Conservation (phyloP, 2,329 filamentous ascomycete genomes). For the Trichoderma citrinoviride region DNA sequence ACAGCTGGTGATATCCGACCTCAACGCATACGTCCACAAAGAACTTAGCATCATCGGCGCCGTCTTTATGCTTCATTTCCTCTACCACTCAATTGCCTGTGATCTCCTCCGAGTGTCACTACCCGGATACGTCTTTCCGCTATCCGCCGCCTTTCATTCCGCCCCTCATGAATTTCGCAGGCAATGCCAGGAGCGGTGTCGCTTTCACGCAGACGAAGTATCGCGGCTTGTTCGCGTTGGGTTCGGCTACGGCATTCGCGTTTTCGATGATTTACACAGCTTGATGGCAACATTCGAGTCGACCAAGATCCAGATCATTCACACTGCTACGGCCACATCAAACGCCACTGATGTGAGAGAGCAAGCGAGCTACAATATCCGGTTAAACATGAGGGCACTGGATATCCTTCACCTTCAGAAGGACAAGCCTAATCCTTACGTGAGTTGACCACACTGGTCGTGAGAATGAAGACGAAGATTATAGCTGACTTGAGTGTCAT, state of each 20-base stretch:
- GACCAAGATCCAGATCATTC: slow-evolving; percentile 14
- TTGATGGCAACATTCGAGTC: slow-evolving; percentile 16
- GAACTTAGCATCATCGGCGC: slow-evolving; percentile 9
- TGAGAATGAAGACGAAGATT: not conserved
- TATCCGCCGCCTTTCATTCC: slow-evolving; percentile 6
- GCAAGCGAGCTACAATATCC: not conserved
- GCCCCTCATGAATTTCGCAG: slow-evolving; percentile 4
- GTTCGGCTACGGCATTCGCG: not conserved
- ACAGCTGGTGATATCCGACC: not conserved
- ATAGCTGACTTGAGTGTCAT: not conserved
- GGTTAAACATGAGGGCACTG: not conserved
- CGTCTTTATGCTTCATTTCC: slow-evolving; percentile 15
- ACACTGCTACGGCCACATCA: slow-evolving; percentile 13
- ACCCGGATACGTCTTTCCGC: slow-evolving; percentile 10
- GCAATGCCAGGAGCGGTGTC: slow-evolving; percentile 13
- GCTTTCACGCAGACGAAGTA: slow-evolving; percentile 12
- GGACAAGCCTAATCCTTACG: slow-evolving; percentile 8
- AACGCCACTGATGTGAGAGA: slow-evolving; percentile 7
- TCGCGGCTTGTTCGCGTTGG: slow-evolving; percentile 7
- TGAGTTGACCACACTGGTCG: not conserved
- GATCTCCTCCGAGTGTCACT: slow-evolving; percentile 5
- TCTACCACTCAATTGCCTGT: slow-evolving; percentile 11
- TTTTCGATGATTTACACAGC: slow-evolving; percentile 9
- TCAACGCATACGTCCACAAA: slow-evolving; percentile 13
- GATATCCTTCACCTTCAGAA: slow-evolving; percentile 5